These are phyloP conservation scores for Priceomyces melissophilus DNA, from an alignment of 805 yeast species.

Conservation along the genomic window DNA sequence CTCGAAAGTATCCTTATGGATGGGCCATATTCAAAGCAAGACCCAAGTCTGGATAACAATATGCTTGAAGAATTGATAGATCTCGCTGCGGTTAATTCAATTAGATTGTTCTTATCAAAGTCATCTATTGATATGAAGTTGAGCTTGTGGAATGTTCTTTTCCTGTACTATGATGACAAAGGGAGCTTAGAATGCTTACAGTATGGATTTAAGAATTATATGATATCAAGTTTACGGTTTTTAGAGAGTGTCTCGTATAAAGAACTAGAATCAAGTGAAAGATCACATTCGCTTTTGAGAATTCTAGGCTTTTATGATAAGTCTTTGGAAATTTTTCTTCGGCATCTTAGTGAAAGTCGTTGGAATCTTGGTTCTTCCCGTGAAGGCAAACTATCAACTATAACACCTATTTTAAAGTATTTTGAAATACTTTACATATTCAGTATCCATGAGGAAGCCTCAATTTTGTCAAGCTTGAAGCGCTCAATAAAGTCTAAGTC, in stretches of 20 bases:
- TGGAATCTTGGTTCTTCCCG: slow-evolving; percentile 31
- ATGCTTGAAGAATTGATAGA: slow-evolving; percentile 9
- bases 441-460: slow-evolving; percentile 51
- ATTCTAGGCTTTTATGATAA: slow-evolving; percentile 54
- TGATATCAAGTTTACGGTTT: slow-evolving; percentile 43
- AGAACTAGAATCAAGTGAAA: slow-evolving; percentile 19
- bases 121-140: slow-evolving; percentile 67
- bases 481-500: slow-evolving; percentile 45
- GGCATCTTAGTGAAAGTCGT: slow-evolving; percentile 16
- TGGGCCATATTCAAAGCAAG: slow-evolving; percentile 6
- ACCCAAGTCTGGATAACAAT: slow-evolving; percentile 5
- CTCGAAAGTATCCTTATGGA: slow-evolving; percentile 48
- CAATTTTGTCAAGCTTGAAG: slow-evolving; percentile 32
- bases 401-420: slow-evolving; percentile 22
- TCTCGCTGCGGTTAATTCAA: slow-evolving; percentile 38
- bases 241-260: slow-evolving; percentile 17
- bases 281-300: slow-evolving; percentile 44
- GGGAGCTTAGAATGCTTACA: slow-evolving; percentile 32
- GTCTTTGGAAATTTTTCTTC: slow-evolving; percentile 39
- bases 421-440: slow-evolving; percentile 47
- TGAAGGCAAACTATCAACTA: slow-evolving; percentile 5
- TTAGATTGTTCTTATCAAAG: slow-evolving; percentile 55
- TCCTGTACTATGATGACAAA: slow-evolving; percentile 47
- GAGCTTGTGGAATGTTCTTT: slow-evolving; percentile 71
- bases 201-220: slow-evolving; percentile 49